Percentiles rank a stretch among this genome's conserved stretches.
Evolutionary conservation across 1,284 basidiomycete species (phyloP).

Genomic region (Cerioporus squamosus): DNA sequence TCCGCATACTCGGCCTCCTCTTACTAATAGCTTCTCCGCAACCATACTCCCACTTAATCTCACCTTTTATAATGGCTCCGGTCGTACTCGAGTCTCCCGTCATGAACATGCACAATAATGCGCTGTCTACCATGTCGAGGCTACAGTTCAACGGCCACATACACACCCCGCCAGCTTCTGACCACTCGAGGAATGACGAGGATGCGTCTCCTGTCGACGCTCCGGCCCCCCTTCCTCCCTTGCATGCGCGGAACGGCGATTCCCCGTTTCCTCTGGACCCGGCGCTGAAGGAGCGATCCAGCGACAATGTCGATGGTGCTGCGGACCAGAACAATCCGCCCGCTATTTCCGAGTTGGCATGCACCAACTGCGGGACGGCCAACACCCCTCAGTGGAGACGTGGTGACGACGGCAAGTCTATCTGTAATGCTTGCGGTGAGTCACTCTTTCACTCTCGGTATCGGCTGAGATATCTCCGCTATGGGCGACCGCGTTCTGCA

Average conservation of each 20-base stretch:
- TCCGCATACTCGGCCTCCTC: conserved; percentile 5
- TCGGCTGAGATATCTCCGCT: conserved; percentile 32
- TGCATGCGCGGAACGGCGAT: conserved; percentile 27
- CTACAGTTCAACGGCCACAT: conserved; percentile 36
- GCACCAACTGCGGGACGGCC: conserved; percentile 73
- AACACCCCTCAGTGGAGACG: conserved; percentile 85
- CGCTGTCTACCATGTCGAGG: conserved; percentile 32
- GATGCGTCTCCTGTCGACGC: conserved; percentile 30
- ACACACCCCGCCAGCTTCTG: conserved; percentile 36
- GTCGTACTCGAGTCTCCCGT: conserved; percentile 35
- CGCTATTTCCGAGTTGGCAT: conserved; percentile 37
- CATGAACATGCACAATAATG: conserved; percentile 35
- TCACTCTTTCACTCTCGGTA: conserved; percentile 37
- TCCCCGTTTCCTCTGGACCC: conserved; percentile 32
- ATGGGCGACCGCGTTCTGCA: conserved; percentile 35
- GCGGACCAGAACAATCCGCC: conserved; percentile 28
- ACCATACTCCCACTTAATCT: conserved; percentile 21
- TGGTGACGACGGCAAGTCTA: conserved; percentile 77
- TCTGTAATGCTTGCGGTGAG: conserved; percentile 90
- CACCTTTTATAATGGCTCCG: conserved; percentile 33
- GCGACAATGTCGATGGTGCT: conserved; percentile 26
- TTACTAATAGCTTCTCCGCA: conserved; percentile 20
- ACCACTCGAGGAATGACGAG: conserved; percentile 36
- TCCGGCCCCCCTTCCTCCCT: conserved; percentile 29
- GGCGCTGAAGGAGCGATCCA: conserved; percentile 24